phyloP scores from a whole-genome alignment of 371 early-diverging fungal genomes.

The Saksenaea vasiformis region DNA sequence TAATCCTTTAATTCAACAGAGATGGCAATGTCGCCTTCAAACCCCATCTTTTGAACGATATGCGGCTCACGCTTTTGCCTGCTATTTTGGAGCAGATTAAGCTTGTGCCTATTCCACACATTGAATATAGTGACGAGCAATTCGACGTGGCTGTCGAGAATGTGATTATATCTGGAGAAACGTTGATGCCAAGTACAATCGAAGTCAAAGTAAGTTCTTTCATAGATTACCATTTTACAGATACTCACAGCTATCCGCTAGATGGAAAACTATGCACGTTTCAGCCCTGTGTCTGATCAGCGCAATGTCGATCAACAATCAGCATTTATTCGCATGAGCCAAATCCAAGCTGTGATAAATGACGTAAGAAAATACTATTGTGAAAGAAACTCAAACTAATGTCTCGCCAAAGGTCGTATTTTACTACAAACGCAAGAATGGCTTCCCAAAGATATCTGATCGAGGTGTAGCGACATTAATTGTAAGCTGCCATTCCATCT shows the following conservation, averaged over 20 bases:
- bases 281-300: conserved; percentile 34
- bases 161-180: conserved; percentile 57
- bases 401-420: conserved; percentile 48
- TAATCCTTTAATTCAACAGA: conserved; percentile 24
- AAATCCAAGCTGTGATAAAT: conserved; percentile 31
- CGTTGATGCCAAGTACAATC: conserved; percentile 57
- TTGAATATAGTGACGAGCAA: conserved; percentile 59
- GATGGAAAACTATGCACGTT: conserved; percentile 36
- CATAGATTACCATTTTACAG: conserved; percentile 5
- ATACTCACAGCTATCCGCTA: background rate
- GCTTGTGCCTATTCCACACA: conserved; percentile 64
- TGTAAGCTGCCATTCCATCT: conserved; percentile 16
- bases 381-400: conserved; percentile 8
- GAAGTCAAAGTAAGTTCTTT: conserved; percentile 50
- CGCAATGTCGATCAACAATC: conserved; percentile 46
- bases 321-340: conserved; percentile 21
- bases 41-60: conserved; percentile 57
- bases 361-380: conserved; percentile 18
- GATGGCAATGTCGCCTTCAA: conserved; percentile 55
- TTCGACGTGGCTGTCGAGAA: conserved; percentile 63
- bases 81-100: conserved; percentile 60
- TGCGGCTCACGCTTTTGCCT: conserved; percentile 51
- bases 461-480: conserved; percentile 52
- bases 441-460: conserved; percentile 57
- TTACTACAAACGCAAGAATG: conserved; percentile 57